phyloP scores from a whole-genome alignment of 805 yeast species.

The Cyberlindnera americana region DNA sequence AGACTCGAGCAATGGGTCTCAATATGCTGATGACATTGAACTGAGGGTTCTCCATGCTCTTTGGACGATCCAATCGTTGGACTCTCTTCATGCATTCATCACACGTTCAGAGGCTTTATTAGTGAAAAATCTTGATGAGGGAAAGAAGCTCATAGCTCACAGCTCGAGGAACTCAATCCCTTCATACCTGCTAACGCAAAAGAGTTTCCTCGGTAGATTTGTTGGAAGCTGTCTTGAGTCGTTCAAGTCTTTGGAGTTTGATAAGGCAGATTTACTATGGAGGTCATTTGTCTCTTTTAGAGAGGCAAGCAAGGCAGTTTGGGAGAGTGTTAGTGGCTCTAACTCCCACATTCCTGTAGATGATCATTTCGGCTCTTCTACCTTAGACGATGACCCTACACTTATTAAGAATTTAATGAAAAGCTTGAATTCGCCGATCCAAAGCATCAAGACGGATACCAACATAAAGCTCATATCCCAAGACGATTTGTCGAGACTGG shows the following conservation, averaged over 20 bases:
- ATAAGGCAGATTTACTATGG: conserved; percentile 43
- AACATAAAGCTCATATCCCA: conserved; percentile 42
- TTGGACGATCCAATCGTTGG: conserved; percentile 49
- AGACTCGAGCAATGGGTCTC: conserved; percentile 22
- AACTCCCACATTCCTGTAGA: neutral
- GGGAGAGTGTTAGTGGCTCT: conserved; percentile 27
- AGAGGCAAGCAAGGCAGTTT: conserved; percentile 22
- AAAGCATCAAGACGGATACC: conserved; percentile 1
- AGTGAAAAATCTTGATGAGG: conserved; percentile 33
- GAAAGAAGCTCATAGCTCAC: conserved; percentile 25
- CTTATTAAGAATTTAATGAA: conserved; percentile 14
- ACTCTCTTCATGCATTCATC: conserved; percentile 41
- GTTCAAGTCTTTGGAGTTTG: conserved; percentile 44
- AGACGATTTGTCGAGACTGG: conserved; percentile 45
- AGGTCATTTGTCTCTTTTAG: conserved; percentile 37
- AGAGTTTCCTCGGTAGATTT: conserved; percentile 45
- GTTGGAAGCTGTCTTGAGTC: conserved; percentile 38
- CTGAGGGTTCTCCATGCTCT: conserved; percentile 33
- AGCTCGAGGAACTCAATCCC: conserved; percentile 16
- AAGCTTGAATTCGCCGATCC: conserved; percentile 4
- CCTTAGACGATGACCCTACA: conserved; percentile 22
- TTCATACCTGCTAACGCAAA: conserved; percentile 30
- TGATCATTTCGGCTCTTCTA: conserved; percentile 21
- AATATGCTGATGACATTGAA: conserved; percentile 30
- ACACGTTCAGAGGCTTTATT: conserved; percentile 31